Evolutionary conservation across 1,139 yeast genomes (phyloP), one percentile per base, ranked within the genome.

Genomic region (Suhomyces ambrosiae): DNA sequence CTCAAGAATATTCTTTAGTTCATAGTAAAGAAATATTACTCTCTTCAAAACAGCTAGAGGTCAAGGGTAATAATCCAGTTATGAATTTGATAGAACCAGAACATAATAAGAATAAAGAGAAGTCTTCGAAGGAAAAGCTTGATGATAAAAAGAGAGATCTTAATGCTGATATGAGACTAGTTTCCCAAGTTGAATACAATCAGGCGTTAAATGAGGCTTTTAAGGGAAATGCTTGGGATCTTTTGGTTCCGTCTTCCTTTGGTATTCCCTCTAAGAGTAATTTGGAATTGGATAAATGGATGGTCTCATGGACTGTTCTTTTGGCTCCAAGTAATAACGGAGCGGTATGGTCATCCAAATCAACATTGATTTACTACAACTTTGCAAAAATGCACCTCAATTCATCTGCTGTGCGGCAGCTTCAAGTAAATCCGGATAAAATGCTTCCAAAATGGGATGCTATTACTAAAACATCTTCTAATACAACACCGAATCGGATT

Each of bases 231-330:
- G 85, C 83, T 0, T 80, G 84, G 85, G 82, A 75, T 32, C 56
- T 81, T 19, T 54, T 82, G 30, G 66, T 76, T 0, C 88, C 88
- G 0, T 63, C 80, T 1, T 63, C 78, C 0, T 76, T 82, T 51
- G 89, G 88, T 0, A 69, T 82, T 7, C 88, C 88, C 0, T 81
- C 85, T 45, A 78, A 76, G 47, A 74, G 81, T 13, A 82, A 82
- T 55, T 61, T 82, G 44, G 86, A 82, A 41, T 60, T 82, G 30
- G 88, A 82, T 50, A 80, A 77, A 54, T 82, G 89, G 89, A 82
- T 82, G 88, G 87, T 82, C 7, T 81, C 84, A 10, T 82, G 89
- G 89, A 80, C 89, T 0, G 86, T 83, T 7, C 58, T 82, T 22
- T 60, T 82, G 12, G 78, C 86, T 1, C 85, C 86, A 0, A 73